Conservation (phyloP, 2,329 filamentous ascomycete species). For the Alternaria solani region DNA sequence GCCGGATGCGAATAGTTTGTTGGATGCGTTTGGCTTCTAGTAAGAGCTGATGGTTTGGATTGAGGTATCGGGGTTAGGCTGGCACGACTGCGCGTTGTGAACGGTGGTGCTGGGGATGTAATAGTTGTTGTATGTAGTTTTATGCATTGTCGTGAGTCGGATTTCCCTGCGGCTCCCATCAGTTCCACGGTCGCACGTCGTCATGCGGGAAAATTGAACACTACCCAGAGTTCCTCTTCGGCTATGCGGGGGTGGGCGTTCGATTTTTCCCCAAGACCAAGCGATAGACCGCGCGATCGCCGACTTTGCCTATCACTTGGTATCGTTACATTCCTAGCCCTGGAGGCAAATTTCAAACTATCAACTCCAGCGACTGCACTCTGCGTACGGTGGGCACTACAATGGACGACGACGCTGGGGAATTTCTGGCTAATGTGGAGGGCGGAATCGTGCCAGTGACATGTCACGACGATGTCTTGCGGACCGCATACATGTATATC, state of each 20-base stretch:
- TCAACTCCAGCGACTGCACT: background rate
- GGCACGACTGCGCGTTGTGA: background rate
- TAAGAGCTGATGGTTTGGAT: background rate
- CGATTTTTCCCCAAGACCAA: too few species aligned
- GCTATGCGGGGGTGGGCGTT: too few species aligned
- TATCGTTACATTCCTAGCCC: too few species aligned
- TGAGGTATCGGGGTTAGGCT: background rate
- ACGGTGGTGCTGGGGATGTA: background rate
- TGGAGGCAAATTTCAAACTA: too few species aligned
- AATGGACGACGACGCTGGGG: background rate
- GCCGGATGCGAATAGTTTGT: slow-evolving; percentile 84
- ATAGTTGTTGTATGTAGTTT: background rate
- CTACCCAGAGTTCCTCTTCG: too few species aligned
- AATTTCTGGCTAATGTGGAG: slow-evolving; percentile 4
- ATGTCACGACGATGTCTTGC: slow-evolving; percentile 7
- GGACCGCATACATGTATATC: slow-evolving; percentile 5
- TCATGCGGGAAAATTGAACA: too few species aligned
- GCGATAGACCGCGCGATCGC: too few species aligned
- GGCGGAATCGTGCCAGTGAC: slow-evolving; percentile 7
- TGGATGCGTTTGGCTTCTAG: slow-evolving; percentile 93
- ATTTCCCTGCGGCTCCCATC: too few species aligned
- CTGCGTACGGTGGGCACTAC: background rate
- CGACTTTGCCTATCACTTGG: too few species aligned
- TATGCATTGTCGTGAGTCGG: too few species aligned
- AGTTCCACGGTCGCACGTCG: too few species aligned